phyloP scores from a whole-genome alignment of 805 yeast species.

The Phaffomyces thermotolerans region DNA sequence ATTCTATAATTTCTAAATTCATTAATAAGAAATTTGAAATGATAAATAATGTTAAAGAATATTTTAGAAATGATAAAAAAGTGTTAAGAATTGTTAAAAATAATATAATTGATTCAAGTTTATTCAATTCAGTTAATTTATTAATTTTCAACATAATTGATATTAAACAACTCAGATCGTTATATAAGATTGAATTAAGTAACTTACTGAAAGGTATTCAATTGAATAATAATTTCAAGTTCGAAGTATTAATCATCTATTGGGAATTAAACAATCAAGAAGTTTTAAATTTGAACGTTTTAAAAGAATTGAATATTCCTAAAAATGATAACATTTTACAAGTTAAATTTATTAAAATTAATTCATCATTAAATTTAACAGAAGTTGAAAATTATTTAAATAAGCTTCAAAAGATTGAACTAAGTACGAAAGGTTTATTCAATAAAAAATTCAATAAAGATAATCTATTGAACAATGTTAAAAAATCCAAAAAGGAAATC shows the following conservation, averaged over 20 bases:
- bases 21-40: slow-evolving; percentile 28
- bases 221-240: slow-evolving; percentile 27
- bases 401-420: slow-evolving; percentile 16
- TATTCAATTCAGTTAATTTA: slow-evolving; percentile 25
- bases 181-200: slow-evolving; percentile 20
- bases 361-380: slow-evolving; percentile 21
- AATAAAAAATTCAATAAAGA: slow-evolving; percentile 12
- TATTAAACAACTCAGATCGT: slow-evolving; percentile 25
- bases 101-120: slow-evolving; percentile 19
- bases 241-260: slow-evolving; percentile 28
- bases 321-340: slow-evolving; percentile 23
- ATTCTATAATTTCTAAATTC: slow-evolving; percentile 27
- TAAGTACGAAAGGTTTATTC: slow-evolving; percentile 30
- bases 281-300: slow-evolving; percentile 21
- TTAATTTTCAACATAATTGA: slow-evolving; percentile 34
- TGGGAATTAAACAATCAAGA: slow-evolving; percentile 32
- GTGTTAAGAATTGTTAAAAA: slow-evolving; percentile 19
- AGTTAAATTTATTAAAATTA: slow-evolving; percentile 25
- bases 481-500: neutral
- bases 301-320: slow-evolving; percentile 24
- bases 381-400: slow-evolving; percentile 20
- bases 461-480: neutral
- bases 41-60: slow-evolving; percentile 3
- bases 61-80: slow-evolving; percentile 1
- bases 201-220: slow-evolving; percentile 29